Evolutionary conservation across 2,329 filamentous ascomycete genomes (phyloP), one percentile per base, ranked within the genome.

Genomic region (Ophiostoma angusticollis): DNA sequence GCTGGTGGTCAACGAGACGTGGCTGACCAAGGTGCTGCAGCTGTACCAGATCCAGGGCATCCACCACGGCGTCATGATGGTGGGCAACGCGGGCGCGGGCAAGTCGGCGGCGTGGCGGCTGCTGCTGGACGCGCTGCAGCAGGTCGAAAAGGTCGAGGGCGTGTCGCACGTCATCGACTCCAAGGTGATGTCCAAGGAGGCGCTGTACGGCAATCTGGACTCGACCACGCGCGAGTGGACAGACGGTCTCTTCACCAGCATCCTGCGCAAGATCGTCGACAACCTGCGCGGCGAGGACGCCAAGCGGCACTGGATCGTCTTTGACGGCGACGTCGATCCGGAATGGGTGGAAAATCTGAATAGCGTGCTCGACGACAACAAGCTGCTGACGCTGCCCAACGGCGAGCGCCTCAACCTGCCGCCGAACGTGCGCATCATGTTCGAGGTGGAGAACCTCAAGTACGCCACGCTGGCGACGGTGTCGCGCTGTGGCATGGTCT

Each of bases 301-400:
- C 22, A 98, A 98, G 64, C 78, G 91, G 40, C 91, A 99, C 60
- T 99, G 91, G 91, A 96, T 99, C 52, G 84, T 99, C 5, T 98
- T 99, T 53, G 91, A 99, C 58, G 93, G 91, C 45, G 91, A 99
- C 58, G 91, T 99, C 45, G 91, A 99, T 59, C 91, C 91, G 1
- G 93, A 96, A 59, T 99, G 91, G 91, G 91, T 99, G 49, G 91
- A 99, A 58, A 99, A 99, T 59, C 67, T 99, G 69, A 99, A 99
- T 77, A 93, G 84, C 70, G 93, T 99, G 41, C 74, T 99, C 30
- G 91, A 99, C 54, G 91, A 99, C 64, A 99, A 99, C 67, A 98
- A 96, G 59, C 69, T 99, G 30, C 74, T 99, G 23, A 99, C 91
- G 0, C 65, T 99, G 48, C 93, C 91, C 21, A 99, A 99, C 50